Evolutionary conservation across 1,139 yeast species (phyloP).

Genomic region (Geotrichum candidum): DNA sequence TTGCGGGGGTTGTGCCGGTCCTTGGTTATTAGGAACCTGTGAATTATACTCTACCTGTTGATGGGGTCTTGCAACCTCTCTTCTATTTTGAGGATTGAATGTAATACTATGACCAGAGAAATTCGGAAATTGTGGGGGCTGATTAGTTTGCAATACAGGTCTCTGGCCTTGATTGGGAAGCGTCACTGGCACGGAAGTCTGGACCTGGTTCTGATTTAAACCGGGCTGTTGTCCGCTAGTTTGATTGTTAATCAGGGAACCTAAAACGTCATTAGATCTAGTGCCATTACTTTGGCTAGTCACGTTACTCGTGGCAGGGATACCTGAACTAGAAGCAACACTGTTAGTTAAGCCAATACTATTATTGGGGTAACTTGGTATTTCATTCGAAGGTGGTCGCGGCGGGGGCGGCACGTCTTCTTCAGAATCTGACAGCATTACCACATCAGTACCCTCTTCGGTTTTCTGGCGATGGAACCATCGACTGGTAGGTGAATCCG

Average conservation of each 20-base stretch:
- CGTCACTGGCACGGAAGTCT: not conserved
- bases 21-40: not conserved
- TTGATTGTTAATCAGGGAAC: not conserved
- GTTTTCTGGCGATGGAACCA: not conserved
- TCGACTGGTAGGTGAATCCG: not conserved
- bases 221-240: not conserved
- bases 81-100: not conserved
- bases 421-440: constrained; percentile 12
- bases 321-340: not conserved
- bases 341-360: not conserved
- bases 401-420: constrained; percentile 7
- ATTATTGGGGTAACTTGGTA: not conserved
- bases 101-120: not conserved
- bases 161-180: not conserved
- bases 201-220: not conserved
- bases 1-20: not conserved
- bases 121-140: not conserved
- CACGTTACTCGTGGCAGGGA: not conserved
- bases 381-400: not conserved
- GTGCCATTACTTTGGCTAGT: not conserved
- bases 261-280: not conserved
- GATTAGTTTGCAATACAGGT: not conserved
- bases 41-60: not conserved
- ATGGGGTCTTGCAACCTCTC: not conserved
- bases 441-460: constrained; percentile 32